Evolutionary conservation across 805 yeast species (phyloP), one percentile per base, ranked within the genome.

Genomic region (Sugiyamaella marilandica): DNA sequence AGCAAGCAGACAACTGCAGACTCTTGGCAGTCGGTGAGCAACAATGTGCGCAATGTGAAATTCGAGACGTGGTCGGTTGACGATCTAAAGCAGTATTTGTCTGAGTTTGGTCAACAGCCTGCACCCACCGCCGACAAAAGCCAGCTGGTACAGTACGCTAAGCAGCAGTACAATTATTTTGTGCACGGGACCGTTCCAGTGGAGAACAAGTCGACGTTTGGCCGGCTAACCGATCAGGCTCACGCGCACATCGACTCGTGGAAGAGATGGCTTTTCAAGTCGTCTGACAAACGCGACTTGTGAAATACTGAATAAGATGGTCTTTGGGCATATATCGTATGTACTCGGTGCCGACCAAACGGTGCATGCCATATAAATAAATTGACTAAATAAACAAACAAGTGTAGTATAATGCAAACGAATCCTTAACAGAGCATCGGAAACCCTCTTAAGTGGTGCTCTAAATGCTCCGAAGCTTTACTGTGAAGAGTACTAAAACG

Each of bases 61-160:
- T 75, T 80, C 62, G 71, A 78, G 53, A 66, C 72, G 14, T 81
- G 85, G 85, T 66, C 80, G 2, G 71, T 76, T 24, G 70, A 75
- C 3, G 85, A 83, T 59, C 65, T 83, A 54, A 69, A 73, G 59
- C 76, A 75, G 54, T 83, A 86, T 80, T 65, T 84, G 33, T 65
- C 71, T 51, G 62, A 69, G 39, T 80, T 78, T 60, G 77, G 76
- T 29, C 64, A 60, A 33, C 45, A 51, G 26, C 58, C 56, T 14
- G 41, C 51, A 34, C 53, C 45, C 18, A 49, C 49, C 18, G 37
- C 31, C 26, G 41, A 39, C 31, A 41, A 50, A 49, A 55, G 55
- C 43, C 57, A 60, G 44, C 58, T 65, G 14, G 62, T 59, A 16
- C 47, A 51, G 39, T 37, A 49, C 18, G 69, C 68, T 36, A 48